Percentiles rank a stretch among this genome's conserved stretches.
Evolutionary conservation across 192 early-diverging fungal species (phyloP).

Genomic region (Backusella parvicylindrica): DNA sequence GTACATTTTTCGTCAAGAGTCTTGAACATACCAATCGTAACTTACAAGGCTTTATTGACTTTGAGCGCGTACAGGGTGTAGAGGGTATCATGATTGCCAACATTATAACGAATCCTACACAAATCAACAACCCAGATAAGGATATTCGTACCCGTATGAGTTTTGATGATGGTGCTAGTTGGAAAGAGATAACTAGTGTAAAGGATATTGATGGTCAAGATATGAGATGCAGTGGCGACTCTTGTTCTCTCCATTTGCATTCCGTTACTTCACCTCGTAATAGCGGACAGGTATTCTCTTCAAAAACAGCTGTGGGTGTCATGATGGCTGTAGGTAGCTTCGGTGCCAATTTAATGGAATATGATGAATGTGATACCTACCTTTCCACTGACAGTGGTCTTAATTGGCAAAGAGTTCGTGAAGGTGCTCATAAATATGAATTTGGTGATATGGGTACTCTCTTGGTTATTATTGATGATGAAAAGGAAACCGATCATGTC

Average conservation of each 20-base stretch:
- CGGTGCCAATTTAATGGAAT: constrained; percentile 63
- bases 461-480: constrained; percentile 69
- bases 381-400: constrained; percentile 82
- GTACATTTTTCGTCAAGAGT: constrained; percentile 77
- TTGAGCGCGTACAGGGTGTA: constrained; percentile 81
- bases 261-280: constrained; percentile 70
- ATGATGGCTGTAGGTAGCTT: constrained; percentile 92
- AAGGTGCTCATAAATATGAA: constrained; percentile 82
- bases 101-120: constrained; percentile 75
- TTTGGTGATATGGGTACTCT: constrained; percentile 79
- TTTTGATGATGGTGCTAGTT: constrained; percentile 82
- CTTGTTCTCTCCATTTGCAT: constrained; percentile 84
- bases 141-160: constrained; percentile 71
- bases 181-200: constrained; percentile 58
- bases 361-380: constrained; percentile 81
- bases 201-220: constrained; percentile 13
- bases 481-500: constrained; percentile 48
- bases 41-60: constrained; percentile 74
- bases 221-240: constrained; percentile 5
- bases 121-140: constrained; percentile 47
- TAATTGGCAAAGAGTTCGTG: constrained; percentile 62
- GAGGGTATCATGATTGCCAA: constrained; percentile 87
- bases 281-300: constrained; percentile 71
- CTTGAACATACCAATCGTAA: constrained; percentile 84
- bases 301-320: constrained; percentile 71